Evolutionary conservation across 306 rosid genomes (phyloP).

Genomic region (Canavalia ensiformis): DNA sequence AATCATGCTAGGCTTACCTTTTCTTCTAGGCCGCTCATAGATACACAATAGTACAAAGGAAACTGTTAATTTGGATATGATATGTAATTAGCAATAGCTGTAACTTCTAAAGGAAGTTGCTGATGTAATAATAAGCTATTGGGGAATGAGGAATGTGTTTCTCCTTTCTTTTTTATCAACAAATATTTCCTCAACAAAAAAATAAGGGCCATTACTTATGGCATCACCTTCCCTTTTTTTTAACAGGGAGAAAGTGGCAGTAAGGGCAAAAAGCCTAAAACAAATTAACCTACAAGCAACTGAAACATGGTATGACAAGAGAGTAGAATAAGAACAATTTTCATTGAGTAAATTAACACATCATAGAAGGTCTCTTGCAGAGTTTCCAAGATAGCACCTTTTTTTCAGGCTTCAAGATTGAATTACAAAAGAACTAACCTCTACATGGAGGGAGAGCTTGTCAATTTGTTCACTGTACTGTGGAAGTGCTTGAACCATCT

Average conservation of each 20-base stretch:
- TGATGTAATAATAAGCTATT: slow-evolving; percentile 16
- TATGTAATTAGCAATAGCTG: neutral
- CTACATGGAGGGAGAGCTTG: slow-evolving; percentile 97
- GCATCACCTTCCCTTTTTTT: neutral
- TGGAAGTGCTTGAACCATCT: slow-evolving; percentile 99
- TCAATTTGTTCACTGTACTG: slow-evolving; percentile 99
- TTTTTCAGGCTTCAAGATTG: slow-evolving; percentile 20
- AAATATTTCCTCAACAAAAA: neutral
- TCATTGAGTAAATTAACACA: neutral
- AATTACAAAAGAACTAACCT: slow-evolving; percentile 69
- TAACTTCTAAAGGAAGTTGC: neutral
- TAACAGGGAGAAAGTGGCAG: neutral
- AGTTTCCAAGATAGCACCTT: slow-evolving; percentile 24
- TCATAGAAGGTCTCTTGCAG: slow-evolving; percentile 7
- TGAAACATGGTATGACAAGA: slow-evolving; percentile 19
- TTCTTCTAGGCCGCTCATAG: slow-evolving; percentile 8
- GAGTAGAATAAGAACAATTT: slow-evolving; percentile 10
- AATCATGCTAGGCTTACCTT: slow-evolving; percentile 18
- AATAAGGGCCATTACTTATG: neutral
- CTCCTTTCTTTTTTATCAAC: slow-evolving; percentile 13
- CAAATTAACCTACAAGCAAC: slow-evolving; percentile 22
- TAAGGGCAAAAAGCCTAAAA: neutral
- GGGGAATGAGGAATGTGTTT: neutral
- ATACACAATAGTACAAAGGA: slow-evolving; percentile 20
- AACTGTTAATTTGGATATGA: slow-evolving; percentile 26